A percentile compares a stretch with the other conserved stretches of the same genome.
Evolutionary conservation across 2,329 filamentous ascomycete species (phyloP).

Genomic region (Fusarium poae): DNA sequence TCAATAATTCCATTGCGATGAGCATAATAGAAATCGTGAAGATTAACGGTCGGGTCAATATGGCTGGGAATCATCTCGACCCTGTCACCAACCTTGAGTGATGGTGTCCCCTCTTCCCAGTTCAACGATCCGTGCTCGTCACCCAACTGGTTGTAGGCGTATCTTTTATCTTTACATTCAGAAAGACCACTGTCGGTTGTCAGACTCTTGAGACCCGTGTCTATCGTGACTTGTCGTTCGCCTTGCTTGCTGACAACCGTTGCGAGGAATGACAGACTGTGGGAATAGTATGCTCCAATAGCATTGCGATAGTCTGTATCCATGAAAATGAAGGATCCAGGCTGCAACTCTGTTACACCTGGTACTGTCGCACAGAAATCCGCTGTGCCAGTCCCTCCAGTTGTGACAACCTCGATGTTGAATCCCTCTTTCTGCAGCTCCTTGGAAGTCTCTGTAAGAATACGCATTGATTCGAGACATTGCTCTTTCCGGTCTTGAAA

Average conservation of each 20-base stretch:
- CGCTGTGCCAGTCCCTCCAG: slow-evolving; percentile 37
- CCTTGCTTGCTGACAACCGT: slow-evolving; percentile 37
- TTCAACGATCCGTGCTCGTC: slow-evolving; percentile 37
- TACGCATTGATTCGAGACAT: slow-evolving; percentile 33
- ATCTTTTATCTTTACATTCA: slow-evolving; percentile 37
- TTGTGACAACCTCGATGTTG: slow-evolving; percentile 30
- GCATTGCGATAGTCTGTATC: slow-evolving; percentile 68
- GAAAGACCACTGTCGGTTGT: slow-evolving; percentile 36
- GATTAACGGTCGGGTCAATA: slow-evolving; percentile 40
- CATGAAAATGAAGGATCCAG: slow-evolving; percentile 69
- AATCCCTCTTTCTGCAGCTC: slow-evolving; percentile 3
- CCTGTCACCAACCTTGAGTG: slow-evolving; percentile 25
- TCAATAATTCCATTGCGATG: slow-evolving; percentile 21
- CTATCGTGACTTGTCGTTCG: slow-evolving; percentile 35
- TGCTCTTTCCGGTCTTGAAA: slow-evolving; percentile 30
- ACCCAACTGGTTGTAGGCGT: slow-evolving; percentile 11
- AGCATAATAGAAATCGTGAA: slow-evolving; percentile 41
- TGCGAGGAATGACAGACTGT: slow-evolving; percentile 52
- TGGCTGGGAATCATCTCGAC: slow-evolving; percentile 43
- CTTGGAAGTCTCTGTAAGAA: slow-evolving; percentile 20
- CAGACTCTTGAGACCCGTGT: slow-evolving; percentile 34
- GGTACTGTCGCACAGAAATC: slow-evolving; percentile 65
- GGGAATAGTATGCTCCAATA: slow-evolving; percentile 61
- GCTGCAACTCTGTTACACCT: slow-evolving; percentile 67
- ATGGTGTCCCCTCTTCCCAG: slow-evolving; percentile 24